Percentiles rank a stretch among this genome's conserved stretches.
phyloP scores from a whole-genome alignment of 75 land plant species.

The Sequoiadendron giganteum region DNA sequence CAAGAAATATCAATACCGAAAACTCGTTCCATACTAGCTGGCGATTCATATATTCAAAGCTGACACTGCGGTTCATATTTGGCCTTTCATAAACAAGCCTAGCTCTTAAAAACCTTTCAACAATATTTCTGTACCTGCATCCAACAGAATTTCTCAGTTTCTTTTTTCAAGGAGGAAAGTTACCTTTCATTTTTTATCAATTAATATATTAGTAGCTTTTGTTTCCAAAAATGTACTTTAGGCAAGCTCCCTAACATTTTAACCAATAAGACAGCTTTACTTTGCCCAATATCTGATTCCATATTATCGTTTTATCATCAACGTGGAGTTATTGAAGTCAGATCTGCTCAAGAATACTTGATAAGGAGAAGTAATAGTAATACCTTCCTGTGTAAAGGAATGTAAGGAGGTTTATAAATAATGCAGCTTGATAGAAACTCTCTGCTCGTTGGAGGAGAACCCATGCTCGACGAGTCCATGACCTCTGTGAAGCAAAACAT shows the following conservation, averaged over 20 bases:
- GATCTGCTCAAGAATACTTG: not conserved
- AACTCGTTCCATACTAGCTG: slow-evolving; percentile 99
- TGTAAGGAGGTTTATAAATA: slow-evolving; percentile 65
- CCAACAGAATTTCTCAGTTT: not conserved
- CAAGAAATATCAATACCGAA: slow-evolving; percentile 54
- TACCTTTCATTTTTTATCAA: not conserved
- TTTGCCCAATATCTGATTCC: not conserved
- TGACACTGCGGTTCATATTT: slow-evolving; percentile 93
- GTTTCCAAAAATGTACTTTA: not conserved
- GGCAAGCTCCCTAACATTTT: not conserved
- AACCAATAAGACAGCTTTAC: not conserved
- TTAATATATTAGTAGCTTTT: not conserved
- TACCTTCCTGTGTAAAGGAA: slow-evolving; percentile 92
- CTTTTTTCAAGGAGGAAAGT: not conserved
- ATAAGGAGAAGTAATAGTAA: not conserved
- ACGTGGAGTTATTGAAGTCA: not conserved
- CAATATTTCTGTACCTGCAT: slow-evolving; percentile 74
- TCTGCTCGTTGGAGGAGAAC: slow-evolving; percentile 67
- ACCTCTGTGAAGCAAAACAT: slow-evolving; percentile 40
- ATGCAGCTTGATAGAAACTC: slow-evolving; percentile 78
- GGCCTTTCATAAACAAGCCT: slow-evolving; percentile 90
- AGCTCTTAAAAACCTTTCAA: slow-evolving; percentile 79
- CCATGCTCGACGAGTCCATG: slow-evolving; percentile 77
- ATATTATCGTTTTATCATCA: not conserved
- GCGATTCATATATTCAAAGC: slow-evolving; percentile 99